Evolutionary conservation across 2,329 filamentous ascomycete species (phyloP), one percentile per base, ranked within the genome.

Genomic region (Calonectria multiphialidica): DNA sequence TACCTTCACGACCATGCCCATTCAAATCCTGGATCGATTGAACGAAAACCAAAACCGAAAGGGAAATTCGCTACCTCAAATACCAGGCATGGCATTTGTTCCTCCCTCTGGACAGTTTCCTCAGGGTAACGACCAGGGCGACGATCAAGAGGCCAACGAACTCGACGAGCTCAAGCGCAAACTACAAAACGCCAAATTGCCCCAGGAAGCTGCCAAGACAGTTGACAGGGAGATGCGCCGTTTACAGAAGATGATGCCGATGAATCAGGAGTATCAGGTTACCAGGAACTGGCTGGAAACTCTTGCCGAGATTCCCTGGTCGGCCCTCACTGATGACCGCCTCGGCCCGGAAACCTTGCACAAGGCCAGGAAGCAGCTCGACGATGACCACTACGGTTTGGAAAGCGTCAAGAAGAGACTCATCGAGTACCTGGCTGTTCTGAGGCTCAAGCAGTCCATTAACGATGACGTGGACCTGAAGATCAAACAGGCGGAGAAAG

Each of bases 341-440:
- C 90, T 99, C 3, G 95, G 96, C 9, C 90, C 91, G 0, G 93
- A 95, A 12, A 98, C 96, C 0, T 83, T 98, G 69, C 88, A 90
- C 71, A 90, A 90, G 77, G 97, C 97, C 8, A 92, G 95, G 67
- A 94, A 95, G 84, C 97, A 98, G 83, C 90, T 99, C 7, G 95
- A 99, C 79, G 93, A 97, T 75, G 97, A 99, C 81, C 97, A 99
- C 83, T 98, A 98, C 78, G 97, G 97, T 0, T 87, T 99, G 16
- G 95, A 98, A 73, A 97, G 96, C 84, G 96, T 99, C 81, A 99
- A 99, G 90, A 98, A 98, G 89, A 90, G 97, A 50, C 85, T 99
- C 25, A 89, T 99, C 6, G 97, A 98, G 83, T 99, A 99, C 81
- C 88, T 99, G 50, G 97, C 97, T 2, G 97, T 99, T n/a, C 88